Evolutionary conservation across 176 grass and related monocot genomes (phyloP).

Genomic region (Melocanna baccifera): DNA sequence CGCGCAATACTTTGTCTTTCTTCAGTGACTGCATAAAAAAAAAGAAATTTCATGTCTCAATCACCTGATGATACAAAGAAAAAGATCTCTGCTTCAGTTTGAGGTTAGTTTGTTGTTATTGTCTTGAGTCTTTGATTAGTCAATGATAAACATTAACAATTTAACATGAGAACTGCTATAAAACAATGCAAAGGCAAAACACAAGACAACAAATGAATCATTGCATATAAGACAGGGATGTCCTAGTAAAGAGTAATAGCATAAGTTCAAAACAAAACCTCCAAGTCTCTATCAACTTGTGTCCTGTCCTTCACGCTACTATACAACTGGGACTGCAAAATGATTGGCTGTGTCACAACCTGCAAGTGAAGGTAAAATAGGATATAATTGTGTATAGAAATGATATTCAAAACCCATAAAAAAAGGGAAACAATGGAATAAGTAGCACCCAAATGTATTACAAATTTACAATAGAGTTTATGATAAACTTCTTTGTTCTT

Average conservation of each 20-base stretch:
- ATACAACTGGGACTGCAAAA: constrained; percentile 76
- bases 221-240: background rate
- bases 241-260: background rate
- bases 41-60: background rate
- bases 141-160: background rate
- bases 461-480: background rate
- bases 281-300: constrained; percentile 88
- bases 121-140: background rate
- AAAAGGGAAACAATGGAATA: constrained; percentile 2
- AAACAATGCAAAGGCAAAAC: constrained; percentile 12
- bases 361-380: constrained; percentile 27
- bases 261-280: constrained; percentile 53
- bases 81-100: background rate
- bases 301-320: constrained; percentile 88
- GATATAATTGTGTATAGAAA: background rate
- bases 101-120: background rate
- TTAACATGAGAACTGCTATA: constrained; percentile 6
- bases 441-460: background rate
- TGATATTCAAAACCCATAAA: background rate
- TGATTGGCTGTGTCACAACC: constrained; percentile 59
- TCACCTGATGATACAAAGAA: background rate
- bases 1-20: constrained; percentile 58
- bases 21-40: constrained; percentile 56
- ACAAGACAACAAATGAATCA: background rate
- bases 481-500: background rate